Base-by-base conservation (phyloP, 345 rosid species). In the Mallotus nudiflorus region DNA sequence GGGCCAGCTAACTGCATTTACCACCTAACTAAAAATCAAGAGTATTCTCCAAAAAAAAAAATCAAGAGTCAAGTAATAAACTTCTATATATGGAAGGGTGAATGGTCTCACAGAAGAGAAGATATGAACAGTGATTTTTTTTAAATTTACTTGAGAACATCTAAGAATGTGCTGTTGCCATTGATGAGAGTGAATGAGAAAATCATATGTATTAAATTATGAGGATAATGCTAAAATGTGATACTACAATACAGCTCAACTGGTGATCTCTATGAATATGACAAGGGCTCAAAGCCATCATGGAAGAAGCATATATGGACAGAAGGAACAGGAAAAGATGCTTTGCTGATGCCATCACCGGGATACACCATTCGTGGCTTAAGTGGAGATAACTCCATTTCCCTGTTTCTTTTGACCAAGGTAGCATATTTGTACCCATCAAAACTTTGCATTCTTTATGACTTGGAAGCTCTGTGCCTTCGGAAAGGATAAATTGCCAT, bases 251-350 rank as follows among this genome's bases (percentile, higher is more conserved):
- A 67, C 85, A 89, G 93, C 69, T 86, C 88, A 48, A 72, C 78
- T 58, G 94, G 94, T 44, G 85, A 85, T 56, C 91, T 89, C 19
- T 89, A 87, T 22, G 89, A 89, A 71, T 82, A 82, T 58, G 87
- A 85, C 42, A 81, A 78, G 75, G 80, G 74, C 77, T 84, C 91
- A 13, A 85, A 74, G 66, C 91, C 94, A n/a, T 75, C 89, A 22
- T 89, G 94, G 94, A 87, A 81, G 85, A 89, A 87, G 83, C 90
- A 87, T 65, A 74, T 89, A 69, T 77, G 80, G 83, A 77, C 67
- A 65, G 82, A 81, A 69, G 82, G 78, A 68, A 74, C 54, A 74
- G 68, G 48, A 11, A 73, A 63, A 44, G 81, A 82, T 69, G 73
- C 78, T 65, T 77, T 81, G 62, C 76, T 89, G 62, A 44, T 69